Conservation (phyloP, 352 stramenopile genomes). For the Phytophthora citricola region DNA sequence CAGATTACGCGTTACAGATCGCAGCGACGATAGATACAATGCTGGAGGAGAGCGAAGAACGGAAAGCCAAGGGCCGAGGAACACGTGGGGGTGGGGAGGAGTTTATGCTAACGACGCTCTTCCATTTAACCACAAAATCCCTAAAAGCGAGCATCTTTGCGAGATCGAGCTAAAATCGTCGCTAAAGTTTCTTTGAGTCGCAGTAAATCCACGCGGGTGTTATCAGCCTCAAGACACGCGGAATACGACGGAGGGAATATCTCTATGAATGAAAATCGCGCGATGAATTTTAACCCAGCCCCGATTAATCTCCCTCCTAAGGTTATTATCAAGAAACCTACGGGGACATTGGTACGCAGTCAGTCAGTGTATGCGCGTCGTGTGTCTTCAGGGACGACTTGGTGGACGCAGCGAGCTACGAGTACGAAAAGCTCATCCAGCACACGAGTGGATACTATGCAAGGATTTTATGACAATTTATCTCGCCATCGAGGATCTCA, state of each 20-base stretch:
- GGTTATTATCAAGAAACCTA: neutral
- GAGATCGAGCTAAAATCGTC: constrained; percentile 11
- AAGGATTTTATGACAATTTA: constrained; percentile 54
- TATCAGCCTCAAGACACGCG: constrained; percentile 28
- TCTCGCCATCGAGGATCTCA: constrained; percentile 20
- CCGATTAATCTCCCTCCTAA: constrained; percentile 20
- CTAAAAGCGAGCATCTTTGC: constrained; percentile 21
- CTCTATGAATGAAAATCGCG: constrained; percentile 35
- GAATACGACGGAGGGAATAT: constrained; percentile 36
- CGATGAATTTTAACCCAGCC: constrained; percentile 16
- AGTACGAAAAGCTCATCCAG: constrained; percentile 8
- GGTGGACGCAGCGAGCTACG: constrained; percentile 10
- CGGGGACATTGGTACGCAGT: constrained; percentile 43
- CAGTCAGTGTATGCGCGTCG: constrained; percentile 53
- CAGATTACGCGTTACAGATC: constrained; percentile 57
- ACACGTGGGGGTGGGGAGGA: constrained; percentile 31
- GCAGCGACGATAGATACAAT: constrained; percentile 53
- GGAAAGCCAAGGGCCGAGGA: constrained; percentile 16
- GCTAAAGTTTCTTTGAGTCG: constrained; percentile 17
- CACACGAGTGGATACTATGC: constrained; percentile 22
- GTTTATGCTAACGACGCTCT: constrained; percentile 66
- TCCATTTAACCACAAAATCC: constrained; percentile 43
- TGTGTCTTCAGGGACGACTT: constrained; percentile 31
- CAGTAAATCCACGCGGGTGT: constrained; percentile 34
- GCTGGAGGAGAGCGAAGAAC: constrained; percentile 46